Conservation (phyloP, 495 filamentous ascomycete species). For the Neurospora terricola region DNA sequence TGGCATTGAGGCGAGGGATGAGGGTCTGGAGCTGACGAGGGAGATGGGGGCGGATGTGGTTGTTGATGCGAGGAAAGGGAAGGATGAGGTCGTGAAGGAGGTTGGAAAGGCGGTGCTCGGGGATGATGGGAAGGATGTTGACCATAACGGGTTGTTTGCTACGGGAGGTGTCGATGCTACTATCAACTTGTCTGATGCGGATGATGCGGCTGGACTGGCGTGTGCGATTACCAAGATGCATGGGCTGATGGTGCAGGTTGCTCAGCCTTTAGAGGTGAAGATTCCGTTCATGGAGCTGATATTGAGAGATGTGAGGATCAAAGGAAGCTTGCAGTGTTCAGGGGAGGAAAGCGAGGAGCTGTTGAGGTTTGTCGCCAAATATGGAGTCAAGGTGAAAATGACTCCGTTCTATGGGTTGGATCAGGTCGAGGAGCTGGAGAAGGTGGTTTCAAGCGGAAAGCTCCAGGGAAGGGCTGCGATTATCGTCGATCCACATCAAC, state of each 20-base stretch:
- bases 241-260: conserved; percentile 45
- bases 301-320: conserved; percentile 44
- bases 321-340: conserved; percentile 38
- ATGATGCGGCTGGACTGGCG: conserved; percentile 32
- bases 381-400: conserved; percentile 39
- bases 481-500: conserved; percentile 32
- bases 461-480: conserved; percentile 46
- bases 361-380: conserved; percentile 40
- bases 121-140: conserved; percentile 32
- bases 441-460: conserved; percentile 39
- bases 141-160: conserved; percentile 33
- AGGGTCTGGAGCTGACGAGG: conserved; percentile 35
- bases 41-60: conserved; percentile 39
- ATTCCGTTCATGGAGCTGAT: conserved; percentile 45
- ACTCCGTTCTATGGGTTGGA: conserved; percentile 44
- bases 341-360: conserved; percentile 38
- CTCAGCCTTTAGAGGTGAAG: conserved; percentile 36
- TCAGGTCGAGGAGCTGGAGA: conserved; percentile 38
- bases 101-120: conserved; percentile 39
- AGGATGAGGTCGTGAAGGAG: conserved; percentile 32
- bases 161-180: conserved; percentile 33
- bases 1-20: conserved; percentile 47
- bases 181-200: conserved; percentile 35
- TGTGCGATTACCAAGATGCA: conserved; percentile 46
- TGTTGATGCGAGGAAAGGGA: conserved; percentile 39